These are phyloP conservation scores for Colletotrichum karsti DNA, from an alignment of 2,329 filamentous ascomycete species.

Conservation along the genomic window DNA sequence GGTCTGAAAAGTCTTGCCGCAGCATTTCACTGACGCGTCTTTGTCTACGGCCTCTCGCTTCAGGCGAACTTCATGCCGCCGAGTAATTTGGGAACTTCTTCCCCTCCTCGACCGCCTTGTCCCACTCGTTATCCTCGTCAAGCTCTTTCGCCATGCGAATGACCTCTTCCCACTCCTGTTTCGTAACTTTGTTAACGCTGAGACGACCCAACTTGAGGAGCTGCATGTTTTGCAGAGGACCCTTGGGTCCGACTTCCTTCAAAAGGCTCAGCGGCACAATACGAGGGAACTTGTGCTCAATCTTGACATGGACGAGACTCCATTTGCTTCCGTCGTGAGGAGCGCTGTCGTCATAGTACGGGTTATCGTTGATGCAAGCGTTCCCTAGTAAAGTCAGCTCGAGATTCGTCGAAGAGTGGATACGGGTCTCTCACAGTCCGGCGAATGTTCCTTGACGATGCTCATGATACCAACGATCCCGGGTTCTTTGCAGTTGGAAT, in stretches of 20 bases:
- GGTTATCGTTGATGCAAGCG: constrained; percentile 53
- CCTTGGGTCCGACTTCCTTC: constrained; percentile 70
- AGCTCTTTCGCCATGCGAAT: constrained; percentile 26
- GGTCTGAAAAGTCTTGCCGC: too few species aligned
- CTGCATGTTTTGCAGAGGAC: constrained; percentile 75
- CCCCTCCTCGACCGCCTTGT: constrained; percentile 9
- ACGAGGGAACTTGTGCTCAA: constrained; percentile 79
- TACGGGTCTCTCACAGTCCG: constrained; percentile 70
- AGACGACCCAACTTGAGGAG: constrained; percentile 79
- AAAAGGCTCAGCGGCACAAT: constrained; percentile 74
- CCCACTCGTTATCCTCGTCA: constrained; percentile 22
- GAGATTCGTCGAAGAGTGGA: background rate
- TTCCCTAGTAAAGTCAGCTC: constrained; percentile 18
- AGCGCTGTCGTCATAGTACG: constrained; percentile 86
- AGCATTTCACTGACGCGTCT: too few species aligned
- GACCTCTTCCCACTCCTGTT: constrained; percentile 66
- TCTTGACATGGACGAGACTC: constrained; percentile 90
- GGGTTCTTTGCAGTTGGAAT: constrained; percentile 90
- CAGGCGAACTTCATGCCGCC: background rate
- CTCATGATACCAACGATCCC: constrained; percentile 91
- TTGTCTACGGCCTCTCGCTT: too few species aligned
- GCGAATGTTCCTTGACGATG: constrained; percentile 83
- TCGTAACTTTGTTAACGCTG: constrained; percentile 60
- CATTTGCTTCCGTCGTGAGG: constrained; percentile 67
- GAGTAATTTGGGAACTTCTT: constrained; percentile 26